phyloP scores from a whole-genome alignment of 352 stramenopile genomes.

The Phytophthora uliginosa region DNA sequence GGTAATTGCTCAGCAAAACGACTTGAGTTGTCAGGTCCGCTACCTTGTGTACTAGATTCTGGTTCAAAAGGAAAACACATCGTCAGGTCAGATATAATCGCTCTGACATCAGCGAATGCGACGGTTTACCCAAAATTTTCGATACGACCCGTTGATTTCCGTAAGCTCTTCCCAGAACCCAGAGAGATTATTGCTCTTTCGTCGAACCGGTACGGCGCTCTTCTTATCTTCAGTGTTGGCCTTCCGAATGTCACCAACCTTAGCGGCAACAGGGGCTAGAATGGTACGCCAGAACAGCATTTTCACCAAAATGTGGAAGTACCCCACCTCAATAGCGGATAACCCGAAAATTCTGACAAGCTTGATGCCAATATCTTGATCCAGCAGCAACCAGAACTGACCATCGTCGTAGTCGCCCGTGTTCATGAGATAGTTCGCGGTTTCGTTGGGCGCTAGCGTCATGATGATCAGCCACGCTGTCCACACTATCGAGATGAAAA shows the following conservation, averaged over 20 bases:
- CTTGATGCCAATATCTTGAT: constrained; percentile 22
- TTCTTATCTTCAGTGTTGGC: constrained; percentile 18
- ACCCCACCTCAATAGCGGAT: constrained; percentile 28
- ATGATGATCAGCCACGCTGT: constrained; percentile 48
- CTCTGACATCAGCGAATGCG: background rate
- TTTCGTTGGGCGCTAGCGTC: constrained; percentile 48
- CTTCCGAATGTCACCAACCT: constrained; percentile 7
- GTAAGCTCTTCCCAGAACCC: constrained; percentile 39
- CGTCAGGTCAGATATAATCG: constrained; percentile 9
- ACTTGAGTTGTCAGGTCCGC: constrained; percentile 39
- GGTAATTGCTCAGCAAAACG: constrained; percentile 35
- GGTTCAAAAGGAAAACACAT: constrained; percentile 1
- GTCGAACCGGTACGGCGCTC: background rate
- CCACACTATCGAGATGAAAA: constrained; percentile 41
- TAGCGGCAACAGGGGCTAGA: constrained; percentile 3
- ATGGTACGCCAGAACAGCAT: constrained; percentile 39
- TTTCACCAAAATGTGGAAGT: constrained; percentile 38
- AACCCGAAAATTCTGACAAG: constrained; percentile 30
- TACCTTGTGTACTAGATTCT: constrained; percentile 53
- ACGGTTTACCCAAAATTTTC: constrained; percentile 55
- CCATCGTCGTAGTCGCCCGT: constrained; percentile 55
- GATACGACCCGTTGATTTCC: constrained; percentile 36
- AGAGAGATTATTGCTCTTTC: background rate
- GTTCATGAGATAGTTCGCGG: constrained; percentile 60
- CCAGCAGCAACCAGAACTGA: constrained; percentile 56